phyloP scores from a whole-genome alignment of 345 rosid species.

The Brassica nigra region DNA sequence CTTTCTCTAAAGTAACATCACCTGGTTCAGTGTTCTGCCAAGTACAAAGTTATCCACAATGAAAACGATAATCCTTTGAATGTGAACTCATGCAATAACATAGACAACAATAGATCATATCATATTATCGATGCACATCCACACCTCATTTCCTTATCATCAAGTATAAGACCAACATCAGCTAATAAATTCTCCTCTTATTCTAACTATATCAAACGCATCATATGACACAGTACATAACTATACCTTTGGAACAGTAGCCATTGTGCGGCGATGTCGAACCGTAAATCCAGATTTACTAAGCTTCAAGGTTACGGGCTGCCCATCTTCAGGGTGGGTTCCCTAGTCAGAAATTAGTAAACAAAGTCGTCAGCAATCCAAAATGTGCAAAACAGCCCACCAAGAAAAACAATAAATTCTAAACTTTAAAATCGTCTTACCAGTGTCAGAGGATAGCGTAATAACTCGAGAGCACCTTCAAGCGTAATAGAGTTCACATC shows the following conservation, averaged over 20 bases:
- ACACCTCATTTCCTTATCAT: conserved; percentile 15
- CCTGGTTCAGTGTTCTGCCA: conserved; percentile 67
- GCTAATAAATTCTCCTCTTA: conserved; percentile 8
- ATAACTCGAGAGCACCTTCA: conserved; percentile 74
- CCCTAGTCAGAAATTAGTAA: conserved; percentile 57
- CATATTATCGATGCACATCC: conserved; percentile 9
- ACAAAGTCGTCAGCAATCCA: conserved; percentile 18
- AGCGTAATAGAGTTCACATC: conserved; percentile 64
- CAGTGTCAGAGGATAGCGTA: conserved; percentile 78
- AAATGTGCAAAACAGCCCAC: conserved; percentile 22
- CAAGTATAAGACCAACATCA: conserved; percentile 10
- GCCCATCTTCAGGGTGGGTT: conserved; percentile 80
- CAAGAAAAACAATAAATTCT: conserved; percentile 17
- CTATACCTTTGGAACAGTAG: conserved; percentile 86
- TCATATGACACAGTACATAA: conserved; percentile 7
- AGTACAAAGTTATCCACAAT: conserved; percentile 23
- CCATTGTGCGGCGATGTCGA: conserved; percentile 71
- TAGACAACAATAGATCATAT: conserved; percentile 16
- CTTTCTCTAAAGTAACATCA: conserved; percentile 71
- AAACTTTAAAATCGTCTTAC: conserved; percentile 44
- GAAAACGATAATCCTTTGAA: conserved; percentile 8
- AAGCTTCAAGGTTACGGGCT: conserved; percentile 67
- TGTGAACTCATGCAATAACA: conserved; percentile 6
- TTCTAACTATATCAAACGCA: background rate
- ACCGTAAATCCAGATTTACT: conserved; percentile 68